Percentiles rank a stretch among this genome's conserved stretches.
These are phyloP conservation scores for Ustilago sp. DNA, from an alignment of 1,284 basidiomycete genomes.

Conservation along the genomic window DNA sequence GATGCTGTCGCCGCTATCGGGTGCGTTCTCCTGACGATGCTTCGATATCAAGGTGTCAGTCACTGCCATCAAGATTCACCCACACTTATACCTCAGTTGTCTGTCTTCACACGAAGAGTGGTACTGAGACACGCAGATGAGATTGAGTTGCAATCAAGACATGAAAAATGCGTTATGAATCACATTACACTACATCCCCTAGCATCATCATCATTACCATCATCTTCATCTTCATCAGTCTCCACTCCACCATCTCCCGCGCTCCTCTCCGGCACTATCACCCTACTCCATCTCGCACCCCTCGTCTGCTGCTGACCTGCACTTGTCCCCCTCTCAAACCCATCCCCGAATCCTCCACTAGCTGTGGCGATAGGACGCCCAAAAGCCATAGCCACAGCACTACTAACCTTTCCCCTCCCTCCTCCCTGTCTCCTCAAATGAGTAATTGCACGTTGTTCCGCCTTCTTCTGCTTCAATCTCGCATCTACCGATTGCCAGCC, in stretches of 20 bases:
- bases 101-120: not conserved
- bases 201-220: constrained; percentile 41
- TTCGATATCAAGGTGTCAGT: not conserved
- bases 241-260: constrained; percentile 23
- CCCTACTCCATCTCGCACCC: constrained; percentile 19
- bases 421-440: constrained; percentile 9
- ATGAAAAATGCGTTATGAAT: not conserved
- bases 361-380: constrained; percentile 15
- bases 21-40: not conserved
- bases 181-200: constrained; percentile 46
- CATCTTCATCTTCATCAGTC: constrained; percentile 22
- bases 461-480: constrained; percentile 40
- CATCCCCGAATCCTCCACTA: not conserved
- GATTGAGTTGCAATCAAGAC: not conserved
- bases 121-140: not conserved
- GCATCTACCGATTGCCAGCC: constrained; percentile 56
- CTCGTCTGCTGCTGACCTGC: not conserved
- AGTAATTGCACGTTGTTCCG: constrained; percentile 29
- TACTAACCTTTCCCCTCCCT: constrained; percentile 20
- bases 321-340: not conserved
- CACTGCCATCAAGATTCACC: not conserved
- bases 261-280: not conserved
- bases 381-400: constrained; percentile 43
- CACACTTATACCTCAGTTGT: too few species aligned
- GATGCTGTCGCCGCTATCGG: not conserved